A percentile compares a stretch with the other conserved stretches of the same genome.
Evolutionary conservation across 371 early-diverging fungal species (phyloP).

Genomic region (Mortierella sp.): DNA sequence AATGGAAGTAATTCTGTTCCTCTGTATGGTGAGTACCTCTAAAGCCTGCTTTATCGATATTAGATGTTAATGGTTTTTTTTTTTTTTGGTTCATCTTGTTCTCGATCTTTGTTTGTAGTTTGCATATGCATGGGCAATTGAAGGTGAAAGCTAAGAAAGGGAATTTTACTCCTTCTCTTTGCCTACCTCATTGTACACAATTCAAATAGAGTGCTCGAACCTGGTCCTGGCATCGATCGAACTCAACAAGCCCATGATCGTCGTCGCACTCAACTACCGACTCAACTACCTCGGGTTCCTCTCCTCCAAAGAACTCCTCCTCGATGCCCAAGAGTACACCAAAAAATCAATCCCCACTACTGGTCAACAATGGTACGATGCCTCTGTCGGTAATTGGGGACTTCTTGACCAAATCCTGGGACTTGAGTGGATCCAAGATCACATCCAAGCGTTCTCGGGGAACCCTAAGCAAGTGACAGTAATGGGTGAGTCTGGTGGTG

Average conservation of each 20-base stretch:
- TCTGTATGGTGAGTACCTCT: slow-evolving; percentile 9
- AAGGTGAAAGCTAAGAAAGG: not conserved
- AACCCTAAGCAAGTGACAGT: slow-evolving; percentile 59
- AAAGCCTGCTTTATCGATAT: not conserved
- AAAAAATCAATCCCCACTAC: not conserved
- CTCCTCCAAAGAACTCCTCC: slow-evolving; percentile 34
- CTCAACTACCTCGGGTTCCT: slow-evolving; percentile 44
- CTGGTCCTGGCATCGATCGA: slow-evolving; percentile 21
- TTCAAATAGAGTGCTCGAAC: slow-evolving; percentile 12
- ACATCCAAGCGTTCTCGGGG: slow-evolving; percentile 65
- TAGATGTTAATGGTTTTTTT: too few relatives aligned
- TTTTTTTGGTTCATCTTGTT: not conserved
- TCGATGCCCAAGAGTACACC: slow-evolving; percentile 10
- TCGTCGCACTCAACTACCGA: slow-evolving; percentile 44
- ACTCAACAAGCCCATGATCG: slow-evolving; percentile 26
- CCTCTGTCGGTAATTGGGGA: slow-evolving; percentile 58
- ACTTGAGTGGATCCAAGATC: slow-evolving; percentile 59
- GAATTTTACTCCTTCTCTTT: not conserved
- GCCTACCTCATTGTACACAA: not conserved
- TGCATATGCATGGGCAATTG: not conserved
- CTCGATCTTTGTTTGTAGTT: not conserved
- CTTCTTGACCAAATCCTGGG: slow-evolving; percentile 60
- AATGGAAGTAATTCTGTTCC: slow-evolving; percentile 4
- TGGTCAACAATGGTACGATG: slow-evolving; percentile 18
- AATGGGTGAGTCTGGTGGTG: slow-evolving; percentile 63